These are phyloP conservation scores for Diutina neorugosa DNA, from an alignment of 1,139 yeast genomes.

Conservation along the genomic window DNA sequence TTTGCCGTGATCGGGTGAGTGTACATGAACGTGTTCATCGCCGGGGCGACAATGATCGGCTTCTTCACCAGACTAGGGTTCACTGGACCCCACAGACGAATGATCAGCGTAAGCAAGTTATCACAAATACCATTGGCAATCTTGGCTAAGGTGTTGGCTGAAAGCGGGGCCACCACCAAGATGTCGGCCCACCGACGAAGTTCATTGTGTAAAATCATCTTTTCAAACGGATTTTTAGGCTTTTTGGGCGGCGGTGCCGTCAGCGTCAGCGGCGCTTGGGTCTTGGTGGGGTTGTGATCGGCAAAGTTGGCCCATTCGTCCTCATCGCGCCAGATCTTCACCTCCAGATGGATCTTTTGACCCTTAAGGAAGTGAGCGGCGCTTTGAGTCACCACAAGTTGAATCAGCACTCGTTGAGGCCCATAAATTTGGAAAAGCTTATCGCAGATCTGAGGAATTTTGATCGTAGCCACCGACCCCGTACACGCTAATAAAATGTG, in stretches of 20 bases:
- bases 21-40: constrained; percentile 95
- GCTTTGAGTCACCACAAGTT: constrained; percentile 70
- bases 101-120: constrained; percentile 70
- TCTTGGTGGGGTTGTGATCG: constrained; percentile 14
- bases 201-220: constrained; percentile 67
- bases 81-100: constrained; percentile 82
- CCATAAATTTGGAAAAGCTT: constrained; percentile 70
- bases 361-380: constrained; percentile 80
- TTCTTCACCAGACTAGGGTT: constrained; percentile 26
- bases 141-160: constrained; percentile 89
- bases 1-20: constrained; percentile 87
- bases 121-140: constrained; percentile 87
- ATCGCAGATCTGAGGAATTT: constrained; percentile 77
- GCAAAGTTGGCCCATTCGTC: constrained; percentile 74
- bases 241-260: constrained; percentile 15
- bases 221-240: constrained; percentile 22
- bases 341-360: constrained; percentile 65
- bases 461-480: constrained; percentile 93
- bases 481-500: constrained; percentile 88
- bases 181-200: constrained; percentile 94
- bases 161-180: constrained; percentile 79
- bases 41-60: constrained; percentile 87
- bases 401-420: constrained; percentile 60
- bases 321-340: constrained; percentile 85
- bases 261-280: constrained; percentile 10